A percentile compares a stretch with the other conserved stretches of the same genome.
These are phyloP conservation scores for Prorocentrum cordatum DNA, from an alignment of 169 alveolate genomes.

Conservation along the genomic window DNA sequence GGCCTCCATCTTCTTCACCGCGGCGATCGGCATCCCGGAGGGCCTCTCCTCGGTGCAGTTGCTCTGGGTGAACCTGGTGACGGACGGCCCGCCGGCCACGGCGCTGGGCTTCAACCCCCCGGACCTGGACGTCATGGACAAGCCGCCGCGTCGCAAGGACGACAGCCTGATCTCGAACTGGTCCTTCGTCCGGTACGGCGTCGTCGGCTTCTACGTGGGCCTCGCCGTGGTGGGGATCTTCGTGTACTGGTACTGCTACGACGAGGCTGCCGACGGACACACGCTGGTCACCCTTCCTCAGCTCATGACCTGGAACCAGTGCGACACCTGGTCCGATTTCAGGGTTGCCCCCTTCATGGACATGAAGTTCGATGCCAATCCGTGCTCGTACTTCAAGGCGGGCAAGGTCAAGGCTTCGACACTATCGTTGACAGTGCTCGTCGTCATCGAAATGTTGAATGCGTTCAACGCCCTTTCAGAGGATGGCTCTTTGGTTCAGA, in stretches of 20 bases:
- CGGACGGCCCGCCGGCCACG: conserved; percentile 99
- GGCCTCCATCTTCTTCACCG: conserved; percentile 97
- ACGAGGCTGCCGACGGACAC: conserved; percentile 87
- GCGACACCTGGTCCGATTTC: conserved; percentile 87
- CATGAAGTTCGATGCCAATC: conserved; percentile 77
- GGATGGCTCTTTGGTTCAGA: conserved; percentile 84
- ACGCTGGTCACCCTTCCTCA: conserved; percentile 86
- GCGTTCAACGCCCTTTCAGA: conserved; percentile 98
- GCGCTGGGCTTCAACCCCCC: conserved; percentile 99
- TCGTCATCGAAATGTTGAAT: conserved; percentile 95
- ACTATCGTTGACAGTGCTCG: conserved; percentile 91
- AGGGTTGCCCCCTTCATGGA: conserved; percentile 78
- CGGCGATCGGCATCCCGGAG: conserved; percentile 96
- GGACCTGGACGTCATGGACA: conserved; percentile 93
- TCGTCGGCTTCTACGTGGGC: conserved; percentile 97
- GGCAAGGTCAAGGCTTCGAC: conserved; percentile 97
- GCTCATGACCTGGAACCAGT: conserved; percentile 86
- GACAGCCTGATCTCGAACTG: conserved; percentile 91
- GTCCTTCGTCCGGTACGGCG: conserved; percentile 81
- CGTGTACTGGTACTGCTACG: conserved; percentile 88
- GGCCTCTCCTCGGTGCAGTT: conserved; percentile 92
- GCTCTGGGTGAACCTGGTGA: conserved; percentile 94
- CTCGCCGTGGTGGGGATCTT: conserved; percentile 96
- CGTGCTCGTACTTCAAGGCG: conserved; percentile 92
- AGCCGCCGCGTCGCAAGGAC: conserved; percentile 92